Evolutionary conservation across 148 eudicot species (phyloP), one percentile per base, ranked within the genome.

Genomic region (Rhododendron kiyosumense): DNA sequence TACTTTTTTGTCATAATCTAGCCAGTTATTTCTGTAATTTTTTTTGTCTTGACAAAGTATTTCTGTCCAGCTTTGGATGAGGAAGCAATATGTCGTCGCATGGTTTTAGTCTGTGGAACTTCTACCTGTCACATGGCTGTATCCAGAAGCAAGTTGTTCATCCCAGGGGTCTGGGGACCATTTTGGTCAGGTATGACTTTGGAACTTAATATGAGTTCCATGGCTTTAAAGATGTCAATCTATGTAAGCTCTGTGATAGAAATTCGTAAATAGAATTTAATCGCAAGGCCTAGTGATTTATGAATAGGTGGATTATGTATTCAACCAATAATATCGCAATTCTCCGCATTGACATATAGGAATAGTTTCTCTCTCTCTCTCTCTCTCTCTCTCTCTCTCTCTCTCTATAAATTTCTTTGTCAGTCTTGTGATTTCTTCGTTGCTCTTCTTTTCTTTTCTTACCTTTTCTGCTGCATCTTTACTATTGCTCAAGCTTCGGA

Each of bases 101-200:
- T 97, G 98, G 99, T 97, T 67, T 90, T 97, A 87, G 99, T 97
- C 13, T 97, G 99, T 90, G 99, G 99, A 92, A 97, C 99, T 83
- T 97, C 99, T 90, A 97, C 98, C 41, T 97, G 99, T 87, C 99
- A 97, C 85, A 95, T 97, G 99, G 96, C 98, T 87, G 92, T 95
- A 32, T 97, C 99, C 46, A 89, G 85, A 89, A 90, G 84, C 90
- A 97, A 95, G 89, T 85, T 95, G 87, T 95, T 97, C 88, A 94
- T 97, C 84, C 98, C 99, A 74, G 99, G 99, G 88, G 94, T 97
- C 49, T 95, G 98, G 99, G 99, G 99, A 78, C 99, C 99, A 82
- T 97, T 89, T 90, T 97, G 99, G 99, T 97, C 99, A 83, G 99
- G 99, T 97, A 94, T 20, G 85, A 71, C 86, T 79, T 30, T 6